Evolutionary conservation across 148 eudicot species (phyloP), one percentile per base, ranked within the genome.

Genomic region (Nyssa sinensis): DNA sequence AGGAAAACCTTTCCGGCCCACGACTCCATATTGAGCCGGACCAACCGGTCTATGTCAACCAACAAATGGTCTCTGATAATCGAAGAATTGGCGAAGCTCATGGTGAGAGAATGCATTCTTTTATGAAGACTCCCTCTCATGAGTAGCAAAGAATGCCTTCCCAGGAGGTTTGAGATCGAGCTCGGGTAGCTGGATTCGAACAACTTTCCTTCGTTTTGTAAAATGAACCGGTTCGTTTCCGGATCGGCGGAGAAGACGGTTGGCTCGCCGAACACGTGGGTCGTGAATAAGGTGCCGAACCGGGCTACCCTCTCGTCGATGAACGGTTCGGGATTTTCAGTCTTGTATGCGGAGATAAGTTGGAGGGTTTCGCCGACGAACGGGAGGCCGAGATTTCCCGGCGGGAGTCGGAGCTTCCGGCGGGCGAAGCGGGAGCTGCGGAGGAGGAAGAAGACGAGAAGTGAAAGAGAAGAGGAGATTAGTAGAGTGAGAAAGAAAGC

Each of bases 171-270:
- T 3, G 88, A 84, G 25, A 95, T 92, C 53, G 97, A 92, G 30
- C 90, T 87, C 47, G 98, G 98, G 25, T 95, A 95, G 62, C 98
- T 95, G 69, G 91, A 80, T 83, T 90, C 97, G 41, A 95, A 95
- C n/a, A 95, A 66, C 73, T 85, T 82, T 62, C 98, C 98, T 66
- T 95, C 98, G 53, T 90, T 92, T 60, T 88, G 96, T 14, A 95
- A 71, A 29, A 95, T 87, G 68, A 88, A 88, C 86, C 94, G 80
- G 87, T 92, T 95, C 31, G 81, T 81, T 0, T 95, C 98, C 72
- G 90, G 91, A 84, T 95, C 97, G 27, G 92, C 92, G 0, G 96
- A 92, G 78, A 92, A 95, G 0, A 95, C 77, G 19, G 97, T 92
- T 24, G 90, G 82, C 53, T 95, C 98, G 0, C 98, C 98, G 44